phyloP scores from a whole-genome alignment of 192 early-diverging fungal species.

The Rhizophagus clarus region DNA sequence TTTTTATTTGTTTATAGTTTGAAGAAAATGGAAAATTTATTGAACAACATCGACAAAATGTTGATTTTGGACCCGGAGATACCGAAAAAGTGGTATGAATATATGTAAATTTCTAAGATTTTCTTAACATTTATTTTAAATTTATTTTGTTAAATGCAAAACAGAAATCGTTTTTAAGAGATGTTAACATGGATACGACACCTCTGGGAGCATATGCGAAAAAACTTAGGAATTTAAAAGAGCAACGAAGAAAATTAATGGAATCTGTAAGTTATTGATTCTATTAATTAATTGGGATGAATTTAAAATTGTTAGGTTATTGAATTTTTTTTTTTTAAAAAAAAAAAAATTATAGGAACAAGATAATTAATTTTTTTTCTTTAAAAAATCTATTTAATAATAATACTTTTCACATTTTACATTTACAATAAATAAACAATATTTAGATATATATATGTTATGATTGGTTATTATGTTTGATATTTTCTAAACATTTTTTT shows the following conservation, averaged over 20 bases:
- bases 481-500: no score
- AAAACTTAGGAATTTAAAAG: conserved; percentile 13
- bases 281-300: no score
- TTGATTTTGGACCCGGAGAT: conserved; percentile 66
- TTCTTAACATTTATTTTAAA: not conserved
- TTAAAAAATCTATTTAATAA: no score
- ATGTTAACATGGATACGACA: conserved; percentile 3
- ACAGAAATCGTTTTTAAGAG: conserved; percentile 24
- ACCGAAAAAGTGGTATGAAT: conserved; percentile 38
- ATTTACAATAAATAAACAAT: no score
- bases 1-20: conserved; percentile 44
- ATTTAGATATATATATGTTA: no score
- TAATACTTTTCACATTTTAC: no score
- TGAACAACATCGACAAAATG: conserved; percentile 65
- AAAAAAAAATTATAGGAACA: no score
- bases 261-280: not conserved
- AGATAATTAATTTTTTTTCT: no score
- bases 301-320: no score
- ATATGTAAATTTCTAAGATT: not conserved
- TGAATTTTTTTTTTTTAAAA: no score
- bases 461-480: no score
- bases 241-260: conserved; percentile 16
- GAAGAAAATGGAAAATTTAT: conserved; percentile 82
- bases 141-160: not conserved
- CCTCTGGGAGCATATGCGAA: conserved; percentile 22